These are phyloP conservation scores for Nitzschia palea DNA, from an alignment of 108 stramenopile species.

Conservation along the genomic window DNA sequence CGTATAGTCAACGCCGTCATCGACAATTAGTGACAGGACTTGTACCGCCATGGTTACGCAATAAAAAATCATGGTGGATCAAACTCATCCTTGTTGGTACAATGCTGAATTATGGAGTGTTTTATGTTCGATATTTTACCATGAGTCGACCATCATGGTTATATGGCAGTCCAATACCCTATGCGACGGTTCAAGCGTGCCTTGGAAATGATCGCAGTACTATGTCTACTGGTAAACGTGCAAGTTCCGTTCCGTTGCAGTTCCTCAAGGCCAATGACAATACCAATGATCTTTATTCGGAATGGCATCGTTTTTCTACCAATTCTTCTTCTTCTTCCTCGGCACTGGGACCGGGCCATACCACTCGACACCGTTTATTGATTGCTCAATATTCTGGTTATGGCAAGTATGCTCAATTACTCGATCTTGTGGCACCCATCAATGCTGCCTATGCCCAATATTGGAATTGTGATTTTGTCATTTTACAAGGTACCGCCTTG, in stretches of 20 bases:
- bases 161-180: conserved; percentile 20
- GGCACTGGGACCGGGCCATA: neutral
- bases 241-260: neutral
- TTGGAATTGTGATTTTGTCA: conserved; percentile 29
- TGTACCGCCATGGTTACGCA: no score
- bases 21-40: no score
- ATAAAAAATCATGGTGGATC: neutral
- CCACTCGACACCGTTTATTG: conserved; percentile 18
- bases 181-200: conserved; percentile 4
- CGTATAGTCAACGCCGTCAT: no score
- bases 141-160: conserved; percentile 31
- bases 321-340: neutral
- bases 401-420: conserved; percentile 22
- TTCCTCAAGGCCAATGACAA: neutral
- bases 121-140: neutral
- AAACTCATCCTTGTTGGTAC: neutral
- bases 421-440: conserved; percentile 26
- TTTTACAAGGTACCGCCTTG: conserved; percentile 29
- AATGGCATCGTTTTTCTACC: neutral
- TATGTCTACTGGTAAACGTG: no score
- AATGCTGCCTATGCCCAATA: conserved; percentile 28
- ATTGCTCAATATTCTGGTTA: conserved; percentile 43
- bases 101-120: neutral
- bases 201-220: neutral
- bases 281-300: neutral